A percentile compares a stretch with the other conserved stretches of the same genome.
Evolutionary conservation across 345 rosid genomes (phyloP).

Genomic region (Gossypium mustelinum): DNA sequence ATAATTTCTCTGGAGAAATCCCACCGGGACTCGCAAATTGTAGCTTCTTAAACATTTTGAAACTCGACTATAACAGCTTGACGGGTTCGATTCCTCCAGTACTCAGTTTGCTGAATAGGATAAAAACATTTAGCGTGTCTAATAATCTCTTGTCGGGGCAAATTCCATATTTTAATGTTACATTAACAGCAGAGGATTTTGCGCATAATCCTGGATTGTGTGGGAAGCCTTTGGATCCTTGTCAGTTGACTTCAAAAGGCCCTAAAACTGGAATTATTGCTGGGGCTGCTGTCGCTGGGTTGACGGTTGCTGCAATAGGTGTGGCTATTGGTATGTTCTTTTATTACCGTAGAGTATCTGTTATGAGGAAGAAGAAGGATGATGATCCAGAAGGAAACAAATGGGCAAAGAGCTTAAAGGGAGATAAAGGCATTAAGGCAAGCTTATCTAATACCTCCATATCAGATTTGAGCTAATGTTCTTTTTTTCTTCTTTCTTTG

Average conservation of each 20-base stretch:
- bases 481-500: slow-evolving; percentile 4
- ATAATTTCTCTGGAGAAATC: slow-evolving; percentile 63
- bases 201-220: slow-evolving; percentile 63
- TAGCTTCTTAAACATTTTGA: slow-evolving; percentile 57
- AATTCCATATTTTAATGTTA: slow-evolving; percentile 25
- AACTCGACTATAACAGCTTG: slow-evolving; percentile 58
- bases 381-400: slow-evolving; percentile 92
- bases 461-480: background rate
- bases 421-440: slow-evolving; percentile 66
- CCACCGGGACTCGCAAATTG: slow-evolving; percentile 37
- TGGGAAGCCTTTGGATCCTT: slow-evolving; percentile 46
- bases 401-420: slow-evolving; percentile 77
- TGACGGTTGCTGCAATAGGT: slow-evolving; percentile 57
- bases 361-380: slow-evolving; percentile 65
- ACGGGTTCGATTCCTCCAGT: slow-evolving; percentile 53
- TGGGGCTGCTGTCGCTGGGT: slow-evolving; percentile 67
- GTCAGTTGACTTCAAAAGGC: slow-evolving; percentile 26
- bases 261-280: slow-evolving; percentile 41
- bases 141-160: slow-evolving; percentile 60
- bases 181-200: slow-evolving; percentile 1
- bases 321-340: slow-evolving; percentile 46
- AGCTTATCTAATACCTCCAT: slow-evolving; percentile 22
- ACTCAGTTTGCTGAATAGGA: slow-evolving; percentile 45
- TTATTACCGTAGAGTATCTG: slow-evolving; percentile 47
- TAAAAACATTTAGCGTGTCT: slow-evolving; percentile 49